A percentile compares a stretch with the other conserved stretches of the same genome.
Conservation (phyloP, 768 basidiomycete genomes). For the Pseudohyphozyma bogoriensis region DNA sequence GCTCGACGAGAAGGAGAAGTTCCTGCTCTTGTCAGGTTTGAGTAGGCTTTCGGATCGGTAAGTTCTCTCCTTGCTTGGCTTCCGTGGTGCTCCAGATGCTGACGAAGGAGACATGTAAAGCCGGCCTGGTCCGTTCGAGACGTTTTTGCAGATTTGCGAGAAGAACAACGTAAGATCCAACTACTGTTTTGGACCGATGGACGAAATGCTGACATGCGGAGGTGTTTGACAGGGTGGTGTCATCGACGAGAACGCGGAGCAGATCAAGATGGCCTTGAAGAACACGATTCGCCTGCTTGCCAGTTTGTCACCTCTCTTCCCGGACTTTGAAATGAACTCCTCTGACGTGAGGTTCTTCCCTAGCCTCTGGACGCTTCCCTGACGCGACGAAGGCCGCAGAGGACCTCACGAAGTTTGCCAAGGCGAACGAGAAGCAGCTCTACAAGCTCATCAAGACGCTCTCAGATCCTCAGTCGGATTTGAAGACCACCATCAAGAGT, state of each 20-base stretch:
- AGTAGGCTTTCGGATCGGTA: constrained; percentile 39
- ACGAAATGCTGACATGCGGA: neutral
- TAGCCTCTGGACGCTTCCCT: constrained; percentile 45
- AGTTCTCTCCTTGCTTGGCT: no score
- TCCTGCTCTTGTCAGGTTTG: constrained; percentile 56
- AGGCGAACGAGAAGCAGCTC: constrained; percentile 69
- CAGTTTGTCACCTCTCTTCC: constrained; percentile 41
- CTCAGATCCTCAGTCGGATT: constrained; percentile 71
- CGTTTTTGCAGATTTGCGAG: constrained; percentile 62
- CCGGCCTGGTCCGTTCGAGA: constrained; percentile 45
- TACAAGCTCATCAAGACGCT: constrained; percentile 75
- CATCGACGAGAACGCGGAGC: constrained; percentile 60
- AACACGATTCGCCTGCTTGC: constrained; percentile 51
- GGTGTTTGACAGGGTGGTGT: constrained; percentile 60
- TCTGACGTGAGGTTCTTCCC: no score
- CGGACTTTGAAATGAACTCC: neutral
- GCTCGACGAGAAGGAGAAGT: constrained; percentile 49
- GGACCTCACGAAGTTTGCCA: constrained; percentile 73
- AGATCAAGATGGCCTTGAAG: constrained; percentile 50
- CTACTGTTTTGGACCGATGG: no score
- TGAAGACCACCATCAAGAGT: constrained; percentile 68
- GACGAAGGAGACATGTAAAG: neutral
- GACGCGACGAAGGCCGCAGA: constrained; percentile 66
- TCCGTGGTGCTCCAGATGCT: no score
- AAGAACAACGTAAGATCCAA: constrained; percentile 64